phyloP scores from a whole-genome alignment of 306 rosid genomes.

The Lotus japonicus region DNA sequence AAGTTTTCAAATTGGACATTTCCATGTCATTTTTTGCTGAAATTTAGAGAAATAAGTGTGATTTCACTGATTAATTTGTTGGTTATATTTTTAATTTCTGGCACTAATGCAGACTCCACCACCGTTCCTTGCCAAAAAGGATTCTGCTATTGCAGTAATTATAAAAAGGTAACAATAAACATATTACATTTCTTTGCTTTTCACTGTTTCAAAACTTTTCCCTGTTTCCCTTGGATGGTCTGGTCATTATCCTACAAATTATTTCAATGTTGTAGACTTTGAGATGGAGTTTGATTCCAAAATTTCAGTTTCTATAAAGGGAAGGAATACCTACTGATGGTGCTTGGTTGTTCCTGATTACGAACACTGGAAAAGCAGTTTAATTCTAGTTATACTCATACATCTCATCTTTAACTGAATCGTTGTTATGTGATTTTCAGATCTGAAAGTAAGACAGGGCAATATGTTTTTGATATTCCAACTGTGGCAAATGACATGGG shows the following conservation, averaged over 20 bases:
- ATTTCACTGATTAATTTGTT: slow-evolving; percentile 13
- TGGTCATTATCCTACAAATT: not conserved
- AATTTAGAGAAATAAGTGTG: slow-evolving; percentile 8
- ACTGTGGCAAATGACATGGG: slow-evolving; percentile 68
- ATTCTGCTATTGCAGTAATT: slow-evolving; percentile 57
- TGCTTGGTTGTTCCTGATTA: slow-evolving; percentile 16
- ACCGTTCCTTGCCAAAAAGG: slow-evolving; percentile 56
- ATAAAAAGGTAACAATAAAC: slow-evolving; percentile 50
- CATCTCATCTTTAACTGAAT: slow-evolving; percentile 18
- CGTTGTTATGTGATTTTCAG: slow-evolving; percentile 40
- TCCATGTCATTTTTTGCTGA: slow-evolving; percentile 11
- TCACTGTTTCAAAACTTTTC: not conserved
- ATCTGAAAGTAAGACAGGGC: slow-evolving; percentile 84
- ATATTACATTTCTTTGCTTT: not conserved
- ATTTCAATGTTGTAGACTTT: slow-evolving; percentile 2
- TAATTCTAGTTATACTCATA: not conserved
- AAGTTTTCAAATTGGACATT: slow-evolving; percentile 6
- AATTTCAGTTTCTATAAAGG: slow-evolving; percentile 1
- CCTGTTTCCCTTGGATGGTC: not conserved
- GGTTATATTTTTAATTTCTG: slow-evolving; percentile 4
- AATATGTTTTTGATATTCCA: slow-evolving; percentile 65
- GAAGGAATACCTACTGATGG: slow-evolving; percentile 9
- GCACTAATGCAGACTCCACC: slow-evolving; percentile 62
- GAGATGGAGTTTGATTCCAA: slow-evolving; percentile 9
- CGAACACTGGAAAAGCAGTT: slow-evolving; percentile 17